Evolutionary conservation across 2,329 filamentous ascomycete genomes (phyloP), one percentile per base, ranked within the genome.

Genomic region (Parafenestella ontariensis): DNA sequence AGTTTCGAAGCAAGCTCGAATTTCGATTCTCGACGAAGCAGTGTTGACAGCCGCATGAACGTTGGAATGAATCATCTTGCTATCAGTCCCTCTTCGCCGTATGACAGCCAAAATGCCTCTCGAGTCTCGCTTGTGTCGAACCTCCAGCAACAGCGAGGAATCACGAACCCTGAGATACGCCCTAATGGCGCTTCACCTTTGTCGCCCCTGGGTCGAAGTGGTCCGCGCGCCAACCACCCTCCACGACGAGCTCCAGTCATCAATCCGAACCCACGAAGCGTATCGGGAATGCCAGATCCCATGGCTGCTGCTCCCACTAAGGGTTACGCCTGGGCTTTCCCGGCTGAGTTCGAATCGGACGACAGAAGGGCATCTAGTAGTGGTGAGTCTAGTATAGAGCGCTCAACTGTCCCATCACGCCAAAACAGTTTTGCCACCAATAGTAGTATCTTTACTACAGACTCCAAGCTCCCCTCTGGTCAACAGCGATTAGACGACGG

Each of bases 311-410:
- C 91, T 71, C 90, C 90, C 5, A 93, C 89, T 10, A 92, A 92
- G 74, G 90, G 90, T 71, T 90, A 89, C 72, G 88, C 90, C 4
- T 94, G 90, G 90, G 90, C 90, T 62, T 93, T 93, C 64, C 90
- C 90, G 1, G 90, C 91, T 68, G 86, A 89, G 49, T 85, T 87
- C 47, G 86, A 89, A 53, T 79, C 75, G 31, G 82, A 80, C 37
- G 79, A 82, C 34, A 71, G 78, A 49, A 71, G 79, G 52, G 77
- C 74, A 28, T 81, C 79, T 15, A 81, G 78, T 59, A 83, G 82
- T 57, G 76, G 76, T 60, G 77, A 79, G 42, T 78, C 78, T 65
- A 81, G 68, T 75, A 70, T 75, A 71, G 78, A 63, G 78, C 80
- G 43, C 41, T 85, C 85, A 33, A 77, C 84, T 36, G 55, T 69